A percentile compares a stretch with the other conserved stretches of the same genome.
These are phyloP conservation scores for Ammopiptanthus mongolicus DNA, from an alignment of 306 rosid genomes.

Conservation along the genomic window DNA sequence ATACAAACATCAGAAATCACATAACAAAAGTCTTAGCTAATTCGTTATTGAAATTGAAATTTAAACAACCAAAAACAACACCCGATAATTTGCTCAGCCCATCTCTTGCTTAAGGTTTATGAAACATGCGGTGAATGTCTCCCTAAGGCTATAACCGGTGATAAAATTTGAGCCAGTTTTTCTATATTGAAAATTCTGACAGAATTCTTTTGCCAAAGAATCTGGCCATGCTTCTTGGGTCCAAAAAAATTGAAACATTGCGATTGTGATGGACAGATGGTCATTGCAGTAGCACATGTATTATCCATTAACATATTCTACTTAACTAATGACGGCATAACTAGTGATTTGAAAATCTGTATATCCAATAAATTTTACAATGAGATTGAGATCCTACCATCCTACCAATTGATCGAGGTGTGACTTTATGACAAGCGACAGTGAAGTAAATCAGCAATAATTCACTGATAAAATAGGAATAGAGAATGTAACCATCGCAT, in stretches of 20 bases:
- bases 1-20: not conserved
- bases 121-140: not conserved
- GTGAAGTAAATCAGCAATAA: conserved; percentile 29
- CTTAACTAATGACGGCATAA: conserved; percentile 14
- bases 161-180: not conserved
- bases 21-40: not conserved
- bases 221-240: not conserved
- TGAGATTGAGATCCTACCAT: conserved; percentile 18
- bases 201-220: not conserved
- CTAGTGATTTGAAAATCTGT: conserved; percentile 12
- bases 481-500: conserved; percentile 18
- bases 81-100: not conserved
- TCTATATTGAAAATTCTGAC: not conserved
- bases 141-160: not conserved
- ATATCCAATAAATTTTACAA: conserved; percentile 35
- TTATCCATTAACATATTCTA: conserved; percentile 22
- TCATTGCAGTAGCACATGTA: conserved; percentile 23
- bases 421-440: conserved; percentile 15
- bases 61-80: not conserved
- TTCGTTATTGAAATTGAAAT: not conserved
- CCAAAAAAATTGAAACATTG: not conserved
- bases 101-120: not conserved
- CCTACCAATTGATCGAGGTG: conserved; percentile 23
- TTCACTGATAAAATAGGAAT: conserved; percentile 22
- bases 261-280: conserved; percentile 3